These are phyloP conservation scores for Gynostemma pentaphyllum DNA, from an alignment of 306 rosid species.

Conservation along the genomic window DNA sequence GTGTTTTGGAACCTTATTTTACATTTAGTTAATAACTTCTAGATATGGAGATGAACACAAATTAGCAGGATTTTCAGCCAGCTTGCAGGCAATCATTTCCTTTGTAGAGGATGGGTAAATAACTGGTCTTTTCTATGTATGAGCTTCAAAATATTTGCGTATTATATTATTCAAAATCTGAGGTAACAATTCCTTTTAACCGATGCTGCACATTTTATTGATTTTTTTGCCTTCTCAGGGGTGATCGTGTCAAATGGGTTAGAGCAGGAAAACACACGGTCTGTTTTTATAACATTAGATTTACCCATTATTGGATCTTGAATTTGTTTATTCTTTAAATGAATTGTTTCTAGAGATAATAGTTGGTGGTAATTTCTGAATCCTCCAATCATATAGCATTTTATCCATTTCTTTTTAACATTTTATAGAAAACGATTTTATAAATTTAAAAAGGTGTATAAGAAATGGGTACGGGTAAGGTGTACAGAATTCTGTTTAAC, in stretches of 20 bases:
- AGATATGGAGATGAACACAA: constrained; percentile 95
- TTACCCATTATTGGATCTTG: neutral
- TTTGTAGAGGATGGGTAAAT: constrained; percentile 83
- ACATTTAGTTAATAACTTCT: constrained; percentile 13
- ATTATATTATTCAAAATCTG: constrained; percentile 4
- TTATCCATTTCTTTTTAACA: constrained; percentile 1
- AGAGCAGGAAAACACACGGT: constrained; percentile 97
- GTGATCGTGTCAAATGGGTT: constrained; percentile 68
- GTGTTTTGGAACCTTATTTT: constrained; percentile 14
- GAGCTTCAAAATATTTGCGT: neutral
- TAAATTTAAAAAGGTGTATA: neutral
- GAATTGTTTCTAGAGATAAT: too few relatives aligned
- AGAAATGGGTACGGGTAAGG: too few relatives aligned
- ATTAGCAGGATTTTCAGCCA: constrained; percentile 96
- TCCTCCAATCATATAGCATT: too few relatives aligned
- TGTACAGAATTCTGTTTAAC: too few relatives aligned
- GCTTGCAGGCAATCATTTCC: constrained; percentile 94
- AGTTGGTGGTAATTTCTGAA: too few relatives aligned
- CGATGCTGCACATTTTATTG: constrained; percentile 10
- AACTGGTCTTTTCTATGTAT: constrained; percentile 14
- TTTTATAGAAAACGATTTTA: neutral
- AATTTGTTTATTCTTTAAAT: too few relatives aligned
- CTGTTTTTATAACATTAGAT: constrained; percentile 19
- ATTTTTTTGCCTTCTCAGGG: constrained; percentile 37
- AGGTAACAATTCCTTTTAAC: constrained; percentile 4